phyloP scores from a whole-genome alignment of 202 grass and related monocot species.

The Digitaria exilis region DNA sequence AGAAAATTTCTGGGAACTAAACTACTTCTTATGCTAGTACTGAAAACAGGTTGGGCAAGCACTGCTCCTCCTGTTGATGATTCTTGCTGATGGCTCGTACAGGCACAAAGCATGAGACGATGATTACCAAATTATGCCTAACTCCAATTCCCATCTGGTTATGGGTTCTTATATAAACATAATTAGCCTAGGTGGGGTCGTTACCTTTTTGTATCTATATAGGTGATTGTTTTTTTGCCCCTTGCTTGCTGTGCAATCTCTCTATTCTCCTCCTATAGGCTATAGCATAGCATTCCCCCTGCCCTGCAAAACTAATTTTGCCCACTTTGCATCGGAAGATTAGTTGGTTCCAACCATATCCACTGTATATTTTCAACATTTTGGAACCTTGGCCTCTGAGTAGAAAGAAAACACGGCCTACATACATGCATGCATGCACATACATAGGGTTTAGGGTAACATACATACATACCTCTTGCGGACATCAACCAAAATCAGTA shows the following conservation, averaged over 20 bases:
- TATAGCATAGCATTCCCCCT: too few species aligned
- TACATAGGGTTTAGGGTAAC: too few species aligned
- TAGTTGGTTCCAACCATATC: neutral
- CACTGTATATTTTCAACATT: neutral
- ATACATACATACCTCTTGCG: too few species aligned
- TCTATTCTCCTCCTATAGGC: too few species aligned
- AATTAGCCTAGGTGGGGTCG: too few species aligned
- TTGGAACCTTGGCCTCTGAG: neutral
- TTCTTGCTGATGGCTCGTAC: neutral
- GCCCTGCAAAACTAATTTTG: neutral
- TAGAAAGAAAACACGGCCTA: neutral
- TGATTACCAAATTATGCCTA: slow-evolving; percentile 11
- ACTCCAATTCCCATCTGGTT: neutral
- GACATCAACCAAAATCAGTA: neutral
- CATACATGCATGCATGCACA: too few species aligned
- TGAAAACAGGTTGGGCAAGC: neutral
- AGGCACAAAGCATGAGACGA: neutral
- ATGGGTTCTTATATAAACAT: neutral
- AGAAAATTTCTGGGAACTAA: too few species aligned
- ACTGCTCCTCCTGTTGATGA: neutral
- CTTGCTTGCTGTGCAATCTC: too few species aligned
- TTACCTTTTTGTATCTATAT: too few species aligned
- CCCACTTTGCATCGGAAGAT: slow-evolving; percentile 3
- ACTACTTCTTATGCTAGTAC: too few species aligned
- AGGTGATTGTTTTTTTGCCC: too few species aligned